phyloP scores from a whole-genome alignment of 2,329 filamentous ascomycete genomes.

The Clathrospora elynae region DNA sequence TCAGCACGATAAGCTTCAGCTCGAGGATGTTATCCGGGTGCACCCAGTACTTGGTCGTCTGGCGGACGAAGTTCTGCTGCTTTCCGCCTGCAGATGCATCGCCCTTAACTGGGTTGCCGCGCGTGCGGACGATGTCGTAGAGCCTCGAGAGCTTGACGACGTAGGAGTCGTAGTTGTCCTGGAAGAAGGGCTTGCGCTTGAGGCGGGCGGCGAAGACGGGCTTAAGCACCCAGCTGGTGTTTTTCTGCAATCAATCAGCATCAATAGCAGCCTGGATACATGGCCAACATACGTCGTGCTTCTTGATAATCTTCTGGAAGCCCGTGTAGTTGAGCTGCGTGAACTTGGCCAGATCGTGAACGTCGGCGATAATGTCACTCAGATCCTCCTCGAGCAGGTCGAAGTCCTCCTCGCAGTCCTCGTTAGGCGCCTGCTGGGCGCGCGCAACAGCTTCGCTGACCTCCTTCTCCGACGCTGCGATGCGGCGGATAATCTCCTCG shows the following conservation, averaged over 20 bases:
- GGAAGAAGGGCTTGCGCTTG: conserved; percentile 97
- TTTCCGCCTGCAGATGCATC: conserved; percentile 88
- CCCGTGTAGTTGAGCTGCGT: conserved; percentile 98
- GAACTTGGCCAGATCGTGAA: conserved; percentile 97
- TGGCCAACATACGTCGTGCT: conserved; percentile 88
- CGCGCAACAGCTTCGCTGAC: conserved; percentile 84
- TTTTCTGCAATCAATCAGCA: conserved; percentile 67
- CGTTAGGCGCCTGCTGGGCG: conserved; percentile 29
- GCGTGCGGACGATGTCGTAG: conserved; percentile 91
- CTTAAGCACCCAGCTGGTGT: conserved; percentile 88
- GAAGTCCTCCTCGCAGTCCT: conserved; percentile 81
- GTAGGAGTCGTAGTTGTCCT: conserved; percentile 96
- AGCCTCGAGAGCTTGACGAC: conserved; percentile 93
- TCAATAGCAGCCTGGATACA: conserved; percentile 3
- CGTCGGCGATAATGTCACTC: conserved; percentile 97
- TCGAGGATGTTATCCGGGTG: conserved; percentile 98
- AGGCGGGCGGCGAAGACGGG: conserved; percentile 95
- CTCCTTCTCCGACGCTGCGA: conserved; percentile 84
- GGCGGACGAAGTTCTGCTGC: conserved; percentile 93
- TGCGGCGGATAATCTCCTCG: conserved; percentile 90
- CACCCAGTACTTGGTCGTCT: conserved; percentile 99
- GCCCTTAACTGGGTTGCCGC: conserved; percentile 89
- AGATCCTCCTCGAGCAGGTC: conserved; percentile 90
- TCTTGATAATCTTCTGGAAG: conserved; percentile 99
- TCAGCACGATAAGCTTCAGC: conserved; percentile 94